Evolutionary conservation across 768 basidiomycete species (phyloP).

Genomic region (Pholiota conissans): DNA sequence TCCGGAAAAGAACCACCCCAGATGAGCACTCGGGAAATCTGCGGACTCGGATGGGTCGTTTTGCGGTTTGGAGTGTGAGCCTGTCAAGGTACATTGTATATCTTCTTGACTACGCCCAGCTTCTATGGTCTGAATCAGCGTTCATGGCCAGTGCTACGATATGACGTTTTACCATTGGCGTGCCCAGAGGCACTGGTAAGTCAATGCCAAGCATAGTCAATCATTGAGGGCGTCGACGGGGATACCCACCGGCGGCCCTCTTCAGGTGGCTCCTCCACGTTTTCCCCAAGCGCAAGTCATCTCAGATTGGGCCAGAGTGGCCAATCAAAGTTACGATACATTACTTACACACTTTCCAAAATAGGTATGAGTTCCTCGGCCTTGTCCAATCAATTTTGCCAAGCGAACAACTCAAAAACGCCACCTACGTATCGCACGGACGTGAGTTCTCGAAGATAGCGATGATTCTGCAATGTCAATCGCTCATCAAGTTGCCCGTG

Average conservation of each 20-base stretch:
- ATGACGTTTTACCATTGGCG: not conserved
- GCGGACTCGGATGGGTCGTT: not conserved
- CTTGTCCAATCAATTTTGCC: conserved; percentile 17
- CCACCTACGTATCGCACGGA: conserved; percentile 23
- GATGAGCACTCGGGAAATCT: not conserved
- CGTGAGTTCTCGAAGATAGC: conserved; percentile 14
- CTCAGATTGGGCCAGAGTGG: not conserved
- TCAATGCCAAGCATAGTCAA: not conserved
- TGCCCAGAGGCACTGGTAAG: not conserved
- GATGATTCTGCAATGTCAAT: conserved; percentile 2
- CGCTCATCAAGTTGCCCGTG: not conserved
- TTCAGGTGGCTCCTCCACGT: not conserved
- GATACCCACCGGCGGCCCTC: not conserved
- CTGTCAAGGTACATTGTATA: not conserved
- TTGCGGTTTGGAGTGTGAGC: not conserved
- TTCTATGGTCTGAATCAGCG: not conserved
- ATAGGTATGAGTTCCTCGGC: conserved; percentile 15
- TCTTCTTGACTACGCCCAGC: not conserved
- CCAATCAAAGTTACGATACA: not conserved
- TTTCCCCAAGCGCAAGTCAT: not conserved
- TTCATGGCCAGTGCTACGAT: not conserved
- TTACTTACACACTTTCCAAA: conserved; percentile 2
- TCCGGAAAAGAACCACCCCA: not conserved
- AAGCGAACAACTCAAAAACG: conserved; percentile 20
- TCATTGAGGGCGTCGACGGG: not conserved